phyloP scores from a whole-genome alignment of 108 stramenopile genomes.

The Seminavis robusta region DNA sequence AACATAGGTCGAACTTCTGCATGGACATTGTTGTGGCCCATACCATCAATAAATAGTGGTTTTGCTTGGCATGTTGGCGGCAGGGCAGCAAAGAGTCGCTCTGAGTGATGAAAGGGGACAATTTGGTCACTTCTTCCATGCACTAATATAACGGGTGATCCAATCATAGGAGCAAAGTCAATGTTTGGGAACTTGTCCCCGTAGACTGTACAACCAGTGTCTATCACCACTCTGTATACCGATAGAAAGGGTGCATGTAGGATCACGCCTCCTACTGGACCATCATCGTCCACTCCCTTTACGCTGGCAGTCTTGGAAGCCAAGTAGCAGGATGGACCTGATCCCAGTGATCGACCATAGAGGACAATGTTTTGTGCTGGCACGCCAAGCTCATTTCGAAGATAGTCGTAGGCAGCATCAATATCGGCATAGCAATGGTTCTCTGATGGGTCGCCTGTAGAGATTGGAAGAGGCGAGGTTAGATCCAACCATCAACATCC shows the following conservation, averaged over 20 bases:
- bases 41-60: constrained; percentile 85
- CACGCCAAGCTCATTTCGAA: constrained; percentile 66
- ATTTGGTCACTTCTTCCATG: constrained; percentile 95
- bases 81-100: constrained; percentile 62
- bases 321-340: constrained; percentile 93
- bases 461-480: neutral
- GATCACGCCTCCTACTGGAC: constrained; percentile 89
- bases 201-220: constrained; percentile 90
- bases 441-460: constrained; percentile 73
- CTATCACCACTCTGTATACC: constrained; percentile 89
- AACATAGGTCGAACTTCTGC: constrained; percentile 77
- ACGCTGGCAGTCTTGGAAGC: constrained; percentile 76
- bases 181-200: constrained; percentile 97
- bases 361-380: constrained; percentile 86
- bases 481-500: neutral
- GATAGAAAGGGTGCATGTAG: constrained; percentile 95
- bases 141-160: constrained; percentile 78
- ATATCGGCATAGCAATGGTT: constrained; percentile 94
- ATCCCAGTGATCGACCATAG: constrained; percentile 92
- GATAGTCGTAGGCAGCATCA: constrained; percentile 88
- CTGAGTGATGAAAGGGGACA: constrained; percentile 93
- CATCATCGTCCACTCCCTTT: constrained; percentile 40
- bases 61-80: constrained; percentile 53
- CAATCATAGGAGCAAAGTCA: constrained; percentile 74
- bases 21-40: constrained; percentile 91